A percentile compares a stretch with the other conserved stretches of the same genome.
Conservation (phyloP, 257 asterid genomes). For the Solanum dulcamara region DNA sequence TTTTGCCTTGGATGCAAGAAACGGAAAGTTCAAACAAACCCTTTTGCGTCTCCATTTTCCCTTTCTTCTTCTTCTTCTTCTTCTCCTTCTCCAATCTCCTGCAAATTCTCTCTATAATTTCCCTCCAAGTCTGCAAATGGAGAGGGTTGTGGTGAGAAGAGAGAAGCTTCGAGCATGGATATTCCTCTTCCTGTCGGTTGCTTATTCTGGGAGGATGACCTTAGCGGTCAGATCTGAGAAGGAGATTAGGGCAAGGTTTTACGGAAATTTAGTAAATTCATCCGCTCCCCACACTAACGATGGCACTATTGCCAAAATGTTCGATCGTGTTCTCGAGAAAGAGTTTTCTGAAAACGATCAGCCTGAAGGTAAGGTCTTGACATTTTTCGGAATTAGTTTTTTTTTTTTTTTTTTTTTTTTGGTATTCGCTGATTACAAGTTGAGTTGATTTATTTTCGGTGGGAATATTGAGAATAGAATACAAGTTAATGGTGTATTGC, state of each 20-base stretch:
- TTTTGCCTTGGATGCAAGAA: not conserved
- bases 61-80: not conserved
- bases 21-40: not conserved
- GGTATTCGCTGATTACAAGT: not conserved
- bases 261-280: constrained; percentile 69
- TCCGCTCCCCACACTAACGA: constrained; percentile 53
- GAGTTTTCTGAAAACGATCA: constrained; percentile 91
- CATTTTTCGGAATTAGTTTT: not conserved
- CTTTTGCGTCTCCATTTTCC: not conserved
- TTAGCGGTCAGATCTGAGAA: constrained; percentile 57
- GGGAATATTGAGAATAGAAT: not conserved
- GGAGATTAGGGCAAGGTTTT: constrained; percentile 73
- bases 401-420: not conserved
- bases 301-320: constrained; percentile 79
- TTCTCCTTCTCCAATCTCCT: not conserved
- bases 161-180: constrained; percentile 16
- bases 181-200: constrained; percentile 13
- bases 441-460: not conserved
- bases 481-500: not conserved
- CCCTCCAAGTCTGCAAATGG: constrained; percentile 13
- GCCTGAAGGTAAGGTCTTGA: constrained; percentile 46
- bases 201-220: constrained; percentile 19
- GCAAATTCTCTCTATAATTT: not conserved
- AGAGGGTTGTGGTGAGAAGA: constrained; percentile 3
- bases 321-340: constrained; percentile 86